A percentile compares a stretch with the other conserved stretches of the same genome.
Evolutionary conservation across 2,329 filamentous ascomycete species (phyloP).

Genomic region (Scolecobasidium constrictum): DNA sequence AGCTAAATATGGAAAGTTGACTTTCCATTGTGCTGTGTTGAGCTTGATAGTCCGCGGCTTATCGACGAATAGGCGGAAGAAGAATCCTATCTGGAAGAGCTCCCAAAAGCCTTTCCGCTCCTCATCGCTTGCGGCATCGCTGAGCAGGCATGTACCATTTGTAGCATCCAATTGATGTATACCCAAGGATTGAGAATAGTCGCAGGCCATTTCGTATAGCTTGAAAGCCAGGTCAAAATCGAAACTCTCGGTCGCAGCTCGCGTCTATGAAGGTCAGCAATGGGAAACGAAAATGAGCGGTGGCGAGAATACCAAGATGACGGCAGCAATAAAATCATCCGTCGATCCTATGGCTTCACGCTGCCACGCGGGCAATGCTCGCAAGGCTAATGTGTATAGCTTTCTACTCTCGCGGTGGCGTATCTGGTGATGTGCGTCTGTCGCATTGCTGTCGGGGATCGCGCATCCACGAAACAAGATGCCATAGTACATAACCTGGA

Average conservation of each 20-base stretch:
- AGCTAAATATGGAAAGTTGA: not conserved
- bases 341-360: not conserved
- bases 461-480: not conserved
- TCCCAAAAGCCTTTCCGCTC: not conserved
- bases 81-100: not conserved
- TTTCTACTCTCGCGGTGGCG: not conserved
- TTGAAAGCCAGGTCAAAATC: not conserved
- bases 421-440: not conserved
- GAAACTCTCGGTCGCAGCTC: not conserved
- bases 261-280: not conserved
- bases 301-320: not conserved
- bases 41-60: no score
- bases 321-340: not conserved
- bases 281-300: not conserved
- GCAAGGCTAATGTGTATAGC: not conserved
- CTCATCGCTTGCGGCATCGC: not conserved
- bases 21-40: not conserved
- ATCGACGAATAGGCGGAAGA: not conserved
- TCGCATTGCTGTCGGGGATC: not conserved
- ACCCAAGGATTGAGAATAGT: not conserved
- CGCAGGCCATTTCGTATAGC: not conserved
- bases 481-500: not conserved
- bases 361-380: not conserved
- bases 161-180: not conserved
- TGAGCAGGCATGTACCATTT: not conserved